phyloP scores from a whole-genome alignment of 139 green algal species.

The Microglena sp. region DNA sequence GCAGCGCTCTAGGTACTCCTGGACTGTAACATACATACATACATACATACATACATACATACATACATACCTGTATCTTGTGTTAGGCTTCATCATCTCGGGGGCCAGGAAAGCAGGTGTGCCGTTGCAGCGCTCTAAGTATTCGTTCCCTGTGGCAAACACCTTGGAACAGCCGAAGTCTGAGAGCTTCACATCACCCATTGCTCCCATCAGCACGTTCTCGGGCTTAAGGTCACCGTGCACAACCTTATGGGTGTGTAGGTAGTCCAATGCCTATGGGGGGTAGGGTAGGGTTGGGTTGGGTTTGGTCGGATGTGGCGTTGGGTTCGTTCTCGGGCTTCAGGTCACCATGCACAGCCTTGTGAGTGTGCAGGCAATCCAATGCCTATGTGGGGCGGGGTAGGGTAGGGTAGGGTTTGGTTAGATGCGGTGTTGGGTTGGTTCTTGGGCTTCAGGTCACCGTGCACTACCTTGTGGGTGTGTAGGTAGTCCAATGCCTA shows the following conservation, averaged over 20 bases:
- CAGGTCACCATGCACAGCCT: constrained; percentile 72
- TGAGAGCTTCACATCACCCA: constrained; percentile 51
- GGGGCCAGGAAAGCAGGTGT: constrained; percentile 68
- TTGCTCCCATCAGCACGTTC: constrained; percentile 65
- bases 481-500: constrained; percentile 76
- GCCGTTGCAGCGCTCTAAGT: constrained; percentile 51
- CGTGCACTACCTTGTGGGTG: constrained; percentile 65
- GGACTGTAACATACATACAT: no score
- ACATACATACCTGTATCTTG: no score
- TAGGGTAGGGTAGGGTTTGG: no score
- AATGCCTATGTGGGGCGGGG: no score
- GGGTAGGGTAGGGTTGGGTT: no score
- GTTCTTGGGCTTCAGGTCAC: constrained; percentile 81
- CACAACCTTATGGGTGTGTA: constrained; percentile 69
- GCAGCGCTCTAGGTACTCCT: no score
- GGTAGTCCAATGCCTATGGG: constrained; percentile 69
- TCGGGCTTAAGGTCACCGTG: constrained; percentile 83
- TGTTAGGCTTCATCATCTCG: constrained; percentile 45
- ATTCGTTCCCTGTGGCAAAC: constrained; percentile 59
- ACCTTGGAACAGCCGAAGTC: constrained; percentile 80
- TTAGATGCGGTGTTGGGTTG: no score
- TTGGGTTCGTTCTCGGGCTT: constrained; percentile 80
- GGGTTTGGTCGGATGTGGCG: constrained; percentile 44
- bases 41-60: no score
- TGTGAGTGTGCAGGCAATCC: constrained; percentile 64